Base-by-base conservation (phyloP, 495 filamentous ascomycete genomes). In the Lophiostoma macrostomum region DNA sequence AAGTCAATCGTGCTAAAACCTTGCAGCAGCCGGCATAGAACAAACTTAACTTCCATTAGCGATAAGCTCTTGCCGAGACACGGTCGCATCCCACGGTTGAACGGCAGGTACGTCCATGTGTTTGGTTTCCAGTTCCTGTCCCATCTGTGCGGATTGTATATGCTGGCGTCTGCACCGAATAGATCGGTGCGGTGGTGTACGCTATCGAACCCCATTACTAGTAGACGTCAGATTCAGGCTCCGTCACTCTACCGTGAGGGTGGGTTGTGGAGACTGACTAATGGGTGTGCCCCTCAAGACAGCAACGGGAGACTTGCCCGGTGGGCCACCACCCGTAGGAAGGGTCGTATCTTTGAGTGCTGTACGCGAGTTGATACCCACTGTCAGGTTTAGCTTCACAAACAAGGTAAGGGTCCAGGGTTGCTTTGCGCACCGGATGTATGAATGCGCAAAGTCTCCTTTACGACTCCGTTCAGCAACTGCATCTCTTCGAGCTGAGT, bases 61-160 rank as follows among this genome's bases (percentile, higher is more conserved):
- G 39, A 14, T 22, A 43, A 25, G 22, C 22, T 43, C 22, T 43
- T 43, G 6, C 39, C 39, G 10, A 43, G 27, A 43, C 39, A 43
- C 27, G 16, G 5, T 43, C 39, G 39, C 16, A 16, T 22, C 10
- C 39, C 39, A 43, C 39, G 39, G 27, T 43, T 43, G 22, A 43
- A 43, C 22, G 39, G 39, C 20, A 7, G 27, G 22, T 20, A 23
- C 18, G 39, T 43, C 39, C 39, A 43, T 8, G 29, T 7, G 27
- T 43, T 16, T 43, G 39, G 39, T 16, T 43, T 43, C 39, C 39
- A 43, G 5, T 43, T 20, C 10, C 27, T 43, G 22, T 43, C 39
- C 39, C 39, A 43, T 4, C 39, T 14, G 27, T 43, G 39, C 16
- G 39, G 39, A 22, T 25, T 38, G 35, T 10, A 38, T 6, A 38